These are phyloP conservation scores for Oropetium thomaeum DNA, from an alignment of 176 grass and related monocot species.

Conservation along the genomic window DNA sequence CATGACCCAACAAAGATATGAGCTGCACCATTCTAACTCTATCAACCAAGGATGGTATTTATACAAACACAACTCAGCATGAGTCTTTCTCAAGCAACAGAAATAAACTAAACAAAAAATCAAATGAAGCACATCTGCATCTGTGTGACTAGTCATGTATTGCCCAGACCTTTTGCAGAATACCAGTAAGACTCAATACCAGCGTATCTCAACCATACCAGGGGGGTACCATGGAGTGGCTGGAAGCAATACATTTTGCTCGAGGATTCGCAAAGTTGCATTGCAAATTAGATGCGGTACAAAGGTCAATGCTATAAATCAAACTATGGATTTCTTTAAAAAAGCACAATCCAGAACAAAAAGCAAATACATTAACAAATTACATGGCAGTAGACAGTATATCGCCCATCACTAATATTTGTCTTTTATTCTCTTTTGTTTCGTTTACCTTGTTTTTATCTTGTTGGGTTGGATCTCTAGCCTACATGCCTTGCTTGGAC, in stretches of 20 bases:
- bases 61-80: not conserved
- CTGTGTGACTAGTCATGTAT: not conserved
- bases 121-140: not conserved
- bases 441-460: too few species aligned
- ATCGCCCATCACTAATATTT: too few species aligned
- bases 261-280: not conserved
- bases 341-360: not conserved
- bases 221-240: not conserved
- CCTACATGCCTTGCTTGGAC: too few species aligned
- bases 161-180: not conserved
- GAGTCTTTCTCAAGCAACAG: not conserved
- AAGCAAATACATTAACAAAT: not conserved
- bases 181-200: not conserved
- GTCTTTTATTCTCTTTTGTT: too few species aligned
- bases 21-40: not conserved
- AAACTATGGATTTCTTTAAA: not conserved
- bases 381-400: too few species aligned
- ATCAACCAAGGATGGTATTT: not conserved
- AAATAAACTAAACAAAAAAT: slow-evolving; percentile 17
- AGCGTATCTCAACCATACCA: too few species aligned
- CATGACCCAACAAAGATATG: slow-evolving; percentile 6
- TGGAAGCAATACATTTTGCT: not conserved
- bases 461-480: too few species aligned
- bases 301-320: not conserved
- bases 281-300: not conserved